Base-by-base conservation (phyloP, 495 filamentous ascomycete genomes). In the Hypoxylon cercidicola region DNA sequence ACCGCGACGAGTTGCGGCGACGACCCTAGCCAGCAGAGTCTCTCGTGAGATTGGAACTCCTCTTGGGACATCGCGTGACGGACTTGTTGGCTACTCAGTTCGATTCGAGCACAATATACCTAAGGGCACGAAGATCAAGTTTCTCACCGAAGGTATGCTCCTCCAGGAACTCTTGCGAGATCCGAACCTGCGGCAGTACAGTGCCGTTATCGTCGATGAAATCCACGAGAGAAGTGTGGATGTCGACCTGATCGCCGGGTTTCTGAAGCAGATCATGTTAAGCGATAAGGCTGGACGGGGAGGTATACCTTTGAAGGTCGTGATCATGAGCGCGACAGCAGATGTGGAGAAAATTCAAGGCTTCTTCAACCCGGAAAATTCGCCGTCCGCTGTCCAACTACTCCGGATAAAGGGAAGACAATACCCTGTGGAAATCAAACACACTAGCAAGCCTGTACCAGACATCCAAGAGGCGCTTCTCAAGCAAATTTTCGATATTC, bases 171-270 rank as follows among this genome's bases (percentile, higher is more conserved):
- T 98, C 80, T 76, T 98, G 41, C 84, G 89, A 53, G 96, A 98
- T 74, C 92, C 94, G 1, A 81, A 86, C 74, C 78, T 99, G 65
- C 85, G 81, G 25, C 85, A 90, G 68, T 99, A 99, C 72, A 94
- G 91, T 62, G 92, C 89, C 1, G 83, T 99, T 2, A 83, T 98
- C 47, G 91, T 99, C 9, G 96, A 99, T 78, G 96, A 99, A 71
- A 93, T 98, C 2, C 96, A 99, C 77, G 96, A 99, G 77, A 84
- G 96, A 55, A 96, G 94, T 55, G 86, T 97, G n/a, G 97, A 97
- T 69, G 94, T 97, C 13, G 96, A 99, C 79, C 75, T 98, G 47
- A 78, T 96, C 0, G 80, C 92, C 48, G 96, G 96, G 0, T 98
- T 99, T 66, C 75, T 98, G 62, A 91, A 88, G 70, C 89, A 89